A percentile compares a stretch with the other conserved stretches of the same genome.
phyloP scores from a whole-genome alignment of 2,329 filamentous ascomycete genomes.

The Aspergillus novofumigatus region DNA sequence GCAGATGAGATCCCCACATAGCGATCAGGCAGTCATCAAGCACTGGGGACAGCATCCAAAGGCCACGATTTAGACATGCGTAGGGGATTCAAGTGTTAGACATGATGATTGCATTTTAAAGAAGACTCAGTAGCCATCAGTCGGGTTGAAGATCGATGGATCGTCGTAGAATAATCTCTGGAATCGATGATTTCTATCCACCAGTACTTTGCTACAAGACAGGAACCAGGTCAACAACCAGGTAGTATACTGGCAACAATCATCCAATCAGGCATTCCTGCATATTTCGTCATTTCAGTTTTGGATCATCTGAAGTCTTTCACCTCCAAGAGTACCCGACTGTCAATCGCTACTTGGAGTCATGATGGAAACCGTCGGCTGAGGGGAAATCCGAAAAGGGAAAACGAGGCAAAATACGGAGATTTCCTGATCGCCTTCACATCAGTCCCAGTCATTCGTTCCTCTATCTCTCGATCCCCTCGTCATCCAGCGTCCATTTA shows the following conservation, averaged over 20 bases:
- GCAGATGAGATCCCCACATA: neutral
- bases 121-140: neutral
- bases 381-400: neutral
- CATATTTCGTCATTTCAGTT: neutral
- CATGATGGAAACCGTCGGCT: neutral
- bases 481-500: neutral
- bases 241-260: neutral
- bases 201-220: neutral
- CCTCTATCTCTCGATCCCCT: neutral
- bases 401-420: neutral
- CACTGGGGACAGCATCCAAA: neutral
- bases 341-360: neutral
- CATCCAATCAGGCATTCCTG: neutral
- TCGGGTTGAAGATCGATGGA: neutral
- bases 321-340: neutral
- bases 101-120: neutral
- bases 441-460: neutral
- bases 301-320: neutral
- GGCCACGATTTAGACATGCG: neutral
- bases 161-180: neutral
- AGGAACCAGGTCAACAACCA: neutral
- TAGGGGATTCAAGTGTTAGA: neutral
- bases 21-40: neutral
- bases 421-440: neutral
- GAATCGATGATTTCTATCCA: neutral